Percentiles rank a stretch among this genome's conserved stretches.
These are phyloP conservation scores for Protomyces pachydermus DNA, from an alignment of 1,139 yeast species.

Conservation along the genomic window DNA sequence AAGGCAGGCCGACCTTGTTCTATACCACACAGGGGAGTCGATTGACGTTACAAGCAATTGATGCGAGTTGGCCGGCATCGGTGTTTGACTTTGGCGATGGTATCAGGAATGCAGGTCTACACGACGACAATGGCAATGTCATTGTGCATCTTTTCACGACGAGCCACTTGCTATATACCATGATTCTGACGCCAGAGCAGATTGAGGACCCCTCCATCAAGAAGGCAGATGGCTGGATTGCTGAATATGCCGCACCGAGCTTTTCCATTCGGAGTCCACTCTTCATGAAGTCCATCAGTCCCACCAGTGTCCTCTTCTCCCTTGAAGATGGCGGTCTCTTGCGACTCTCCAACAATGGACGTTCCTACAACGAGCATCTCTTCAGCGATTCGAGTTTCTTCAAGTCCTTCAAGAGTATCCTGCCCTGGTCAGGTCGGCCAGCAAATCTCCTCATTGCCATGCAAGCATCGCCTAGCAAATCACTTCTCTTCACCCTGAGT, in stretches of 20 bases:
- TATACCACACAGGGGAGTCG: slow-evolving; percentile 1
- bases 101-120: slow-evolving; percentile 8
- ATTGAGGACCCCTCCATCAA: slow-evolving; percentile 1
- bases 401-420: slow-evolving; percentile 25
- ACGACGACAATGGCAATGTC: slow-evolving; percentile 21
- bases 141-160: slow-evolving; percentile 26
- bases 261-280: slow-evolving; percentile 24
- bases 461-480: slow-evolving; percentile 6
- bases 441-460: slow-evolving; percentile 25
- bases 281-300: slow-evolving; percentile 22
- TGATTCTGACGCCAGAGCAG: slow-evolving; percentile 23
- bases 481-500: slow-evolving; percentile 23
- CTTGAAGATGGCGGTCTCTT: slow-evolving; percentile 28
- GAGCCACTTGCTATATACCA: slow-evolving; percentile 17
- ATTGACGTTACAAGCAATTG: not conserved
- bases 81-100: slow-evolving; percentile 8
- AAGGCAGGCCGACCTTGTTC: not conserved
- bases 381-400: slow-evolving; percentile 26
- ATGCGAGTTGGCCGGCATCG: not conserved
- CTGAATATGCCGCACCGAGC: slow-evolving; percentile 18
- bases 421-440: slow-evolving; percentile 27
- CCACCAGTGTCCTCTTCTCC: slow-evolving; percentile 22
- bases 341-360: slow-evolving; percentile 21
- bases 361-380: slow-evolving; percentile 26
- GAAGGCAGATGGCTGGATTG: slow-evolving; percentile 22